Evolutionary conservation across 805 yeast species (phyloP).

Genomic region (Starmerella sirachaensis): DNA sequence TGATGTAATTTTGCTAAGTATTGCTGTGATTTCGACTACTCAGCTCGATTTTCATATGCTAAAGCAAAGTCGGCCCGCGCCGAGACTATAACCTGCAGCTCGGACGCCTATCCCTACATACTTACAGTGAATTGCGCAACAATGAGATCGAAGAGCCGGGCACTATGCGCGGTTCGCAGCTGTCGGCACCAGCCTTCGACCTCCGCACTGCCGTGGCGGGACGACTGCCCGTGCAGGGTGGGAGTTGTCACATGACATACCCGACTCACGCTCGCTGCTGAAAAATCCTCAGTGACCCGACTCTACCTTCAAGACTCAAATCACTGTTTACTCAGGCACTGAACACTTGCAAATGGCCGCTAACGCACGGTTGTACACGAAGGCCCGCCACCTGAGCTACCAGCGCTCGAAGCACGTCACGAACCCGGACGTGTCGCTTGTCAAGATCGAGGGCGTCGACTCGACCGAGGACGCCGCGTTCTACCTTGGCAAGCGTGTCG

Average conservation of each 20-base stretch:
- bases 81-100: too few relatives aligned
- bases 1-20: too few relatives aligned
- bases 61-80: too few relatives aligned
- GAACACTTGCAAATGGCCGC: conserved; percentile 22
- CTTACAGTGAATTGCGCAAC: too few relatives aligned
- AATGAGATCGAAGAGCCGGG: too few relatives aligned
- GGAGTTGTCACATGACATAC: conserved; percentile 13
- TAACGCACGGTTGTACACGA: conserved; percentile 65
- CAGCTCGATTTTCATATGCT: too few relatives aligned
- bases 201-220: too few relatives aligned
- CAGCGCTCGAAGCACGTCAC: conserved; percentile 97
- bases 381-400: conserved; percentile 99
- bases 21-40: too few relatives aligned
- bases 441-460: conserved; percentile 94
- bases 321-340: conserved; percentile 13
- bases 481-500: conserved; percentile 99
- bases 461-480: conserved; percentile 90
- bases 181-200: too few relatives aligned
- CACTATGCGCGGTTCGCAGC: too few relatives aligned
- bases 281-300: conserved; percentile 19
- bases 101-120: too few relatives aligned
- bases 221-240: too few relatives aligned
- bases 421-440: conserved; percentile 95
- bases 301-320: conserved; percentile 4
- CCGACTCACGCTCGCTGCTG: conserved; percentile 16